These are phyloP conservation scores for Fusarium keratoplasticum DNA, from an alignment of 2,329 filamentous ascomycete species.

Conservation along the genomic window DNA sequence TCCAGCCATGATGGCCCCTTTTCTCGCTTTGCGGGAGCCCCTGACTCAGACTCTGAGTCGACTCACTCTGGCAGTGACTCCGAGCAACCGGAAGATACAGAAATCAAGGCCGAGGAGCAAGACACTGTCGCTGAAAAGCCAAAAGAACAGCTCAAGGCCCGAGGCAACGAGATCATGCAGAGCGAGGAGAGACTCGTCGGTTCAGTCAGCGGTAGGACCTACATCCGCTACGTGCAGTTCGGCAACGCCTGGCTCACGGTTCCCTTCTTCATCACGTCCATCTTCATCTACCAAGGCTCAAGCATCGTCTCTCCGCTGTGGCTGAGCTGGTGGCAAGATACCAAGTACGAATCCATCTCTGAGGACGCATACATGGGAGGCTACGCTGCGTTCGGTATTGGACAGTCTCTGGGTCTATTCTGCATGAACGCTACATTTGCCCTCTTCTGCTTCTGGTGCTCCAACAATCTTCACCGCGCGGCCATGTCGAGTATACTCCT, in stretches of 20 bases:
- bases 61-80: not conserved
- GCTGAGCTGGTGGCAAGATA: constrained; percentile 31
- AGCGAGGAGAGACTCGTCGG: constrained; percentile 22
- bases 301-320: constrained; percentile 25
- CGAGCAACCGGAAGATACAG: fast-evolving
- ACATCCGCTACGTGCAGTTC: constrained; percentile 23
- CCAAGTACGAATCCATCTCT: constrained; percentile 4
- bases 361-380: constrained; percentile 28
- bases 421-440: constrained; percentile 22
- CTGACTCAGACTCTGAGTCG: not conserved
- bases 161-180: constrained; percentile 30
- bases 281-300: constrained; percentile 19
- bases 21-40: not conserved
- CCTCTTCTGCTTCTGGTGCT: constrained; percentile 29
- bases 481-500: constrained; percentile 9
- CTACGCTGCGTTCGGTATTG: constrained; percentile 16
- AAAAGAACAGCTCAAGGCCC: not conserved
- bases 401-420: constrained; percentile 18
- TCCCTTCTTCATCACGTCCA: constrained; percentile 11
- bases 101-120: fast-evolving
- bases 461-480: constrained; percentile 23
- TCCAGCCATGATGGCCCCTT: not conserved
- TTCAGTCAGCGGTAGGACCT: constrained; percentile 19
- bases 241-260: constrained; percentile 21
- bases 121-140: not conserved